Conservation (phyloP, 2,329 filamentous ascomycete genomes). For the Penicillium sp. region DNA sequence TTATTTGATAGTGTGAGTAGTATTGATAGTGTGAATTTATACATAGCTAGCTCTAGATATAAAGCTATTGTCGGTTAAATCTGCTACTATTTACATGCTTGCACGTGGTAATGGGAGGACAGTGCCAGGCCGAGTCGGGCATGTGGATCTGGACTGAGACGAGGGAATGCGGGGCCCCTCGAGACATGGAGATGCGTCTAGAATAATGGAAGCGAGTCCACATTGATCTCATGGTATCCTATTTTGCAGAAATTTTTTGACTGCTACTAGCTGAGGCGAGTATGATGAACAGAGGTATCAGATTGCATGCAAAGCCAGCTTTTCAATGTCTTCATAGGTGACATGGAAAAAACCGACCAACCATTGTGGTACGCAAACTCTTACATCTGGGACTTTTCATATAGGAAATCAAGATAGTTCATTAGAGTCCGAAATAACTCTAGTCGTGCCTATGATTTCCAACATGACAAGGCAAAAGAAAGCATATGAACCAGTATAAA, state of each 20-base stretch:
- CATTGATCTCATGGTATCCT: background rate
- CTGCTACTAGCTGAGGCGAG: background rate
- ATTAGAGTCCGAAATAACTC: background rate
- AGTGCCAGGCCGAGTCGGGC: background rate
- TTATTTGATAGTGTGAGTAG: background rate
- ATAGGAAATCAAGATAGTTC: background rate
- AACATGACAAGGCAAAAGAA: conserved; percentile 8
- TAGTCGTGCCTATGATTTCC: background rate
- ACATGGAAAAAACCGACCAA: background rate
- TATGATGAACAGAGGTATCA: conserved; percentile 7
- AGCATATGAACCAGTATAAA: conserved; percentile 12
- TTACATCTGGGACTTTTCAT: conserved; percentile 6
- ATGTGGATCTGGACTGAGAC: background rate
- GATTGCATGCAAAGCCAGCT: conserved; percentile 13
- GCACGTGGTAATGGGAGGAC: background rate
- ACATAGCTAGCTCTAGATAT: background rate
- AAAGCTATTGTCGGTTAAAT: background rate
- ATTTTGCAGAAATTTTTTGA: background rate
- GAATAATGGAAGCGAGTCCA: background rate
- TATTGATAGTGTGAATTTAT: too few species aligned
- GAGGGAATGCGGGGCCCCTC: background rate
- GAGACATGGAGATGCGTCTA: background rate
- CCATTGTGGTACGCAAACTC: conserved; percentile 1
- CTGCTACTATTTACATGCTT: background rate
- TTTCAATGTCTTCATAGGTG: background rate